A percentile compares a stretch with the other conserved stretches of the same genome.
Evolutionary conservation across 495 filamentous ascomycete genomes (phyloP).

Genomic region (Schizothecium vesticola): DNA sequence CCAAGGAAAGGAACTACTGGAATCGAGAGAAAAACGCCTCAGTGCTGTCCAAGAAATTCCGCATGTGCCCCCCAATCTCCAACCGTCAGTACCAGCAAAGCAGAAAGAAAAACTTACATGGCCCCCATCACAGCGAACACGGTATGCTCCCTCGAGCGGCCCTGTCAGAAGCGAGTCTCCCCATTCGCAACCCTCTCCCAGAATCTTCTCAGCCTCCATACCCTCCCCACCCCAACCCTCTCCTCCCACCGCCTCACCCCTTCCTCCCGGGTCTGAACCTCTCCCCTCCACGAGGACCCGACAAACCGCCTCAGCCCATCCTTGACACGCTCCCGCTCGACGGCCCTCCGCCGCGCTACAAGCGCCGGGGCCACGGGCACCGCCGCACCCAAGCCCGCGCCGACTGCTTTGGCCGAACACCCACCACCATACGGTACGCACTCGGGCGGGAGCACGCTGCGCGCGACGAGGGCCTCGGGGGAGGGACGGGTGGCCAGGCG

Average conservation of each 20-base stretch:
- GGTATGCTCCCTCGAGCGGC: not conserved
- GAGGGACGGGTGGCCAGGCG: constrained; percentile 40
- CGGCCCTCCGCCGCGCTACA: constrained; percentile 39
- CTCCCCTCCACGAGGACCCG: constrained; percentile 39
- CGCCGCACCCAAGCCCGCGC: not conserved
- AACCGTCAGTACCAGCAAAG: not conserved
- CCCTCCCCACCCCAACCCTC: constrained; percentile 39
- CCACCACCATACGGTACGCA: constrained; percentile 27
- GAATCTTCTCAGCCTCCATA: constrained; percentile 46
- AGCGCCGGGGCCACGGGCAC: constrained; percentile 23
- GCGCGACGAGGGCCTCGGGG: constrained; percentile 39
- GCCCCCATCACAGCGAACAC: not conserved
- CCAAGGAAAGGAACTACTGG: not conserved
- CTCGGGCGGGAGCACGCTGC: constrained; percentile 42
- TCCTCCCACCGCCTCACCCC: constrained; percentile 38
- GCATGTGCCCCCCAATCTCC: not conserved
- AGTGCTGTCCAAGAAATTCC: not conserved
- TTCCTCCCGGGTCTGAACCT: constrained; percentile 37
- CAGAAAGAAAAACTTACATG: not conserved
- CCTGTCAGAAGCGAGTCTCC: constrained; percentile 7
- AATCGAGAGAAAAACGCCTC: not conserved
- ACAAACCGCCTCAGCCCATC: constrained; percentile 49
- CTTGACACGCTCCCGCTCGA: constrained; percentile 53
- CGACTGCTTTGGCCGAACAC: not conserved
- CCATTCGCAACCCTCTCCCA: constrained; percentile 44